Evolutionary conservation across 345 rosid species (phyloP).

Genomic region (Eucalyptus dawsonii): DNA sequence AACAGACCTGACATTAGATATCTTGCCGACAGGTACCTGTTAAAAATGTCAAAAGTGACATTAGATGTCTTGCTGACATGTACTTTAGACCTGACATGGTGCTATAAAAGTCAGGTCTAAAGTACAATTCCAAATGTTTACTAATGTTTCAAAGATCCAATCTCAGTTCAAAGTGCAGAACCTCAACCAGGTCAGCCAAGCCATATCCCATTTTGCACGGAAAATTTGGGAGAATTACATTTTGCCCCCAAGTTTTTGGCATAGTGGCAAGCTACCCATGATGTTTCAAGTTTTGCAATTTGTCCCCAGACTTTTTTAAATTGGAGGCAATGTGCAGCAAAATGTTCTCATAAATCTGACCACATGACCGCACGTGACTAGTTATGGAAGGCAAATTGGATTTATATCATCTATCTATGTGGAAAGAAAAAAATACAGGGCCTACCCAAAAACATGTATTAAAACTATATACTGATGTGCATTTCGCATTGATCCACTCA

Average conservation of each 20-base stretch:
- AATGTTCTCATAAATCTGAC: background rate
- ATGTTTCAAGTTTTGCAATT: background rate
- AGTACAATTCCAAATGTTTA: background rate
- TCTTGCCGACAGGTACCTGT: conserved; percentile 17
- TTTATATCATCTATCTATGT: background rate
- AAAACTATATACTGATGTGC: background rate
- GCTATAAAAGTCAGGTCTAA: background rate
- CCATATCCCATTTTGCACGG: background rate
- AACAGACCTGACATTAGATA: conserved; percentile 15
- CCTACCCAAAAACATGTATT: background rate
- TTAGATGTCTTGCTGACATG: too few species aligned
- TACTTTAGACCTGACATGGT: too few species aligned
- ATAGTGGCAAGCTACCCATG: background rate
- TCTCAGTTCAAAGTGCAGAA: background rate
- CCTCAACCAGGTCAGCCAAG: background rate
- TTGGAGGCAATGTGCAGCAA: background rate
- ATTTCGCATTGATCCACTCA: background rate
- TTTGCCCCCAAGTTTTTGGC: background rate
- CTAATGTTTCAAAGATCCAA: background rate
- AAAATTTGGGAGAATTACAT: background rate
- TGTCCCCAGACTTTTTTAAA: background rate
- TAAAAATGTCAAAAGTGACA: background rate
- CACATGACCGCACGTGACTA: background rate
- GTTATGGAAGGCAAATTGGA: background rate
- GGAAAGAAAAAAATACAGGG: background rate